Base-by-base conservation (phyloP, 2,329 filamentous ascomycete genomes). In the Phialocephala sp. region DNA sequence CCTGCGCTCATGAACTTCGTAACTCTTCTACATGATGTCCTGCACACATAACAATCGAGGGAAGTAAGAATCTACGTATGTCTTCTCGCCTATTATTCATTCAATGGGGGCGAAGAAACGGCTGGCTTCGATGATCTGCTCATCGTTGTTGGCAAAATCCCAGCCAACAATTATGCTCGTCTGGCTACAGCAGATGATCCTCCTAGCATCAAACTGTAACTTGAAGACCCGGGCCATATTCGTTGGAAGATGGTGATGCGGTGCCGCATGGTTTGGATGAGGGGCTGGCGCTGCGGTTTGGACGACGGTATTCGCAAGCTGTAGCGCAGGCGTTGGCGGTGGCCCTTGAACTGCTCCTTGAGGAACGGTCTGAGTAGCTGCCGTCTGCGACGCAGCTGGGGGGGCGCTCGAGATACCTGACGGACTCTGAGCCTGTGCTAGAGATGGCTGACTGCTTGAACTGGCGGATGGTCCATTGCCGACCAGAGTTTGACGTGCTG, bases 141-240 rank as follows among this genome's bases (percentile, higher is more conserved):
- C 79, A 70, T 99, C 94, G 4, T 88, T 90, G 71, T 93, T 92
- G 66, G 93, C 95, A 83, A 98, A 99, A 78, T 99, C 95, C 95
- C 95, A 99, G 0, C 94, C 95, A 0, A 98, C 93, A 74, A 99
- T 98, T 18, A 91, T 88, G 45, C 89, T 89, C 64, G 95, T 93
- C 77, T 98, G 94, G 69, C 91, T 95, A 76, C 94, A 97, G 80
- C 94, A 97, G 62, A 99, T 91, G 71, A 99, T 96, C 72, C 94
- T 89, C 24, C 93, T 87, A 0, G 93, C 92, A 76, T 99, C 95
- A 72, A 97, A 99, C 77, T 99, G 95, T 41, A 98, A 83, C 79
- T 99, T 99, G 83, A 98, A 99, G 2, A 99, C 91, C 27, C 95
- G 66, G 3, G 70, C 72, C 67, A 73, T 73, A 59, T 68, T 73